These are phyloP conservation scores for Penicillium oxalicum DNA, from an alignment of 2,329 filamentous ascomycete species.

Conservation along the genomic window DNA sequence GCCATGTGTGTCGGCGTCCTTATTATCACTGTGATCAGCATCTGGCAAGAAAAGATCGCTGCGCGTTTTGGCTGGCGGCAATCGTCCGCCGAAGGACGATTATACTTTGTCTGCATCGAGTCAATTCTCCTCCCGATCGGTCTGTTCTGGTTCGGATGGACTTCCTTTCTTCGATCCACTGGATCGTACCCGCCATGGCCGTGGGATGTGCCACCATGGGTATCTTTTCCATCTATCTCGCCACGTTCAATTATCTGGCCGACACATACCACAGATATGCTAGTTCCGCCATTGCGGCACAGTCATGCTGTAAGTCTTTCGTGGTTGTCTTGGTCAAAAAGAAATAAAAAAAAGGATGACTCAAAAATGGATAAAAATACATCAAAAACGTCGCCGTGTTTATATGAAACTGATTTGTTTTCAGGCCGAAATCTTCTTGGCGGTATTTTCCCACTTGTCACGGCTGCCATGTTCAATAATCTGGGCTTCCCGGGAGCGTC, in stretches of 20 bases:
- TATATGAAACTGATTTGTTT: not conserved
- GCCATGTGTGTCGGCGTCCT: constrained; percentile 63
- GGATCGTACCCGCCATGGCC: constrained; percentile 65
- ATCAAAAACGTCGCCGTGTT: not conserved
- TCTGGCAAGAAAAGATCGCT: constrained; percentile 66
- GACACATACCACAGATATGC: constrained; percentile 83
- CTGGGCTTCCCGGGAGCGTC: constrained; percentile 67
- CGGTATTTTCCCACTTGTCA: constrained; percentile 74
- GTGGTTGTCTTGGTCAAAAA: too few relatives aligned
- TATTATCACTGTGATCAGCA: constrained; percentile 61
- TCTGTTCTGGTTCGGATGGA: constrained; percentile 75
- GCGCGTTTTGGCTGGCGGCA: constrained; percentile 43
- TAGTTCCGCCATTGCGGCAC: constrained; percentile 76
- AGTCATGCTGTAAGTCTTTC: constrained; percentile 60
- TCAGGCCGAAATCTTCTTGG: constrained; percentile 67
- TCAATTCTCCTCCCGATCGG: constrained; percentile 70
- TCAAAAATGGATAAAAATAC: too few relatives aligned
- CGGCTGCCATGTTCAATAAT: constrained; percentile 63
- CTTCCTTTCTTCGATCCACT: constrained; percentile 57
- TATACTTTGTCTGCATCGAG: constrained; percentile 79
- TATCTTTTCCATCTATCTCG: constrained; percentile 79
- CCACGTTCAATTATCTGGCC: constrained; percentile 88
- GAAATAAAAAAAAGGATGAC: too few relatives aligned
- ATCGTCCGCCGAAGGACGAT: constrained; percentile 62
- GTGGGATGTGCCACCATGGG: constrained; percentile 73